Conservation (phyloP, 108 stramenopile species). For the Nitzschia putrida region DNA sequence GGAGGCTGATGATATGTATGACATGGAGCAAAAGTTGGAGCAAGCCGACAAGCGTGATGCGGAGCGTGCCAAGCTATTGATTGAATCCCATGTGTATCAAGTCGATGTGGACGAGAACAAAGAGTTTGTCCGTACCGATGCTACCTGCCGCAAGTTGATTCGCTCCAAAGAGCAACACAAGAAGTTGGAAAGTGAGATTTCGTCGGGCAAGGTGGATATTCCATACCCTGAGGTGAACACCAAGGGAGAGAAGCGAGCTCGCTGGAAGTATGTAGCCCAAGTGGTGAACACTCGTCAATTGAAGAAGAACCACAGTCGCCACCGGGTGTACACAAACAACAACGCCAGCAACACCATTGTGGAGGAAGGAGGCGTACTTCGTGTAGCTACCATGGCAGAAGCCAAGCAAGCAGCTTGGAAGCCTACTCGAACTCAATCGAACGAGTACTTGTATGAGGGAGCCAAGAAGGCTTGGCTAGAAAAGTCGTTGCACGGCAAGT, state of each 20-base stretch:
- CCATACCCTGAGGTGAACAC: constrained; percentile 56
- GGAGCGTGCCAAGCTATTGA: constrained; percentile 54
- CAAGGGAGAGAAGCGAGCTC: constrained; percentile 48
- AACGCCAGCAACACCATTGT: constrained; percentile 61
- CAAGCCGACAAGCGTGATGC: constrained; percentile 55
- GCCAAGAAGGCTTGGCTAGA: constrained; percentile 79
- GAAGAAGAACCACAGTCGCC: constrained; percentile 31
- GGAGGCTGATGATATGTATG: constrained; percentile 62
- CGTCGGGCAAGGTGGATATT: constrained; percentile 12
- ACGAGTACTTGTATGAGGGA: constrained; percentile 67
- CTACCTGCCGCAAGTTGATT: constrained; percentile 41
- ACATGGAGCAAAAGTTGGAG: constrained; percentile 63
- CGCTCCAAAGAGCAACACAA: constrained; percentile 20
- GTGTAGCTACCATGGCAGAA: constrained; percentile 75
- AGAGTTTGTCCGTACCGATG: constrained; percentile 51
- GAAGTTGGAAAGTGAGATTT: constrained; percentile 4
- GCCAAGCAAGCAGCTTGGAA: constrained; percentile 77
- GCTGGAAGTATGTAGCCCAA: constrained; percentile 83
- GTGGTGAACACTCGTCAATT: constrained; percentile 71
- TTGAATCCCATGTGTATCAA: constrained; percentile 64
- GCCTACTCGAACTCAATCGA: constrained; percentile 57
- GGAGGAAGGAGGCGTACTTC: constrained; percentile 63
- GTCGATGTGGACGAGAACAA: constrained; percentile 71
- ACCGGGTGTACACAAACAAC: constrained; percentile 44
- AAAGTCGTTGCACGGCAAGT: constrained; percentile 57